These are phyloP conservation scores for Aureobasidium uvarum DNA, from an alignment of 2,329 filamentous ascomycete species.

Conservation along the genomic window DNA sequence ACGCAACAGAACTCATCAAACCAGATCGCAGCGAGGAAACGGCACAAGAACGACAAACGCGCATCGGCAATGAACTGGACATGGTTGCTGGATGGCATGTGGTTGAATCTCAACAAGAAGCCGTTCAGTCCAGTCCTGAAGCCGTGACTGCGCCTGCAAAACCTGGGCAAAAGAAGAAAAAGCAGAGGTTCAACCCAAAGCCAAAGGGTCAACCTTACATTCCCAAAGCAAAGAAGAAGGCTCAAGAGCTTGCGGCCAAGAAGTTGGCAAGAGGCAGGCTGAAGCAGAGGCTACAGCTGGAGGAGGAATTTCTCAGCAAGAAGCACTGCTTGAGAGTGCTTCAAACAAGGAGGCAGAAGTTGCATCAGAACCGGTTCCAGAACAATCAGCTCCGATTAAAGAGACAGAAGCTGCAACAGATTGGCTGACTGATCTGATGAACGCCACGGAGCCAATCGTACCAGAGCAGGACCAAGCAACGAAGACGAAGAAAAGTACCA, in stretches of 20 bases:
- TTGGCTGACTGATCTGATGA: slow-evolving; percentile 18
- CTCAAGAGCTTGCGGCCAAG: not conserved
- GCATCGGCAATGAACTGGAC: slow-evolving; percentile 13
- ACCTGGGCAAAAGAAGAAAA: slow-evolving; percentile 1
- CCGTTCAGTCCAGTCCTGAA: slow-evolving; percentile 16
- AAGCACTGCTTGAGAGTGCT: too few species aligned
- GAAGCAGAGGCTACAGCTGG: not conserved
- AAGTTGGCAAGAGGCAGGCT: not conserved
- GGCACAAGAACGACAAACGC: not conserved
- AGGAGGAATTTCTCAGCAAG: not conserved
- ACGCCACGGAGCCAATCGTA: not conserved
- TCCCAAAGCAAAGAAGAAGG: slow-evolving; percentile 3
- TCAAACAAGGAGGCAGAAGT: not conserved
- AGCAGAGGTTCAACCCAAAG: slow-evolving; percentile 14
- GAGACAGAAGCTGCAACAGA: slow-evolving; percentile 5
- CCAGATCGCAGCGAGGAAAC: slow-evolving; percentile 14
- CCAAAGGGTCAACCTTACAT: slow-evolving; percentile 16
- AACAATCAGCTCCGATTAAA: not conserved
- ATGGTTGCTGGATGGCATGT: slow-evolving; percentile 6
- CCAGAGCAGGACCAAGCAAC: not conserved
- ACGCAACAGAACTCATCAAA: slow-evolving; percentile 10
- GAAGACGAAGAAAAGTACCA: not conserved
- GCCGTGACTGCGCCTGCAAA: not conserved
- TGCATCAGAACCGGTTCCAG: not conserved
- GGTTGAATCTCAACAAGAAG: not conserved